Percentiles rank a stretch among this genome's conserved stretches.
Evolutionary conservation across 2,329 filamentous ascomycete species (phyloP).

Genomic region (Madurella mycetomatis): DNA sequence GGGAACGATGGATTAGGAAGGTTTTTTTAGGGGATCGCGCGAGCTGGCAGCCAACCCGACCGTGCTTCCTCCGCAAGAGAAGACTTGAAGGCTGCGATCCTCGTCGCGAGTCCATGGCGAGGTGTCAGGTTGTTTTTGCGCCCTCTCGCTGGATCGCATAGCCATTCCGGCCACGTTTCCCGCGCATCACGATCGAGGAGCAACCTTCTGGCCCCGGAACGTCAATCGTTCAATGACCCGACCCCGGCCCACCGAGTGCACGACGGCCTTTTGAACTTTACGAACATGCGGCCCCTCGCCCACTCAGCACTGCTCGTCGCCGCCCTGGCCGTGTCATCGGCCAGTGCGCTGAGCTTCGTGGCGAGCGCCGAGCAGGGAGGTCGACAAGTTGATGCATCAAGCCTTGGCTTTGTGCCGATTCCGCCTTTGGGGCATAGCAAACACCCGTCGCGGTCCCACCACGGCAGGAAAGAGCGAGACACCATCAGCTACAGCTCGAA

Average conservation of each 20-base stretch:
- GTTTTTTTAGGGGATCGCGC: slow-evolving; percentile 3
- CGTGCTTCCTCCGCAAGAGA: background rate
- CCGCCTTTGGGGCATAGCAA: slow-evolving; percentile 17
- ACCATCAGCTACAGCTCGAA: slow-evolving; percentile 25
- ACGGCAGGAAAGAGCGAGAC: slow-evolving; percentile 10
- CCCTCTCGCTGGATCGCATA: no score
- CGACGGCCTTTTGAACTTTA: background rate
- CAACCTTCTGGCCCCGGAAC: background rate
- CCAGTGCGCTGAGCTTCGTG: slow-evolving; percentile 19
- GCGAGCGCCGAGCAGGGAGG: slow-evolving; percentile 18
- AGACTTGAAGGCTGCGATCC: background rate
- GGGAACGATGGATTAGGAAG: slow-evolving; percentile 12
- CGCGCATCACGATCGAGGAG: background rate
- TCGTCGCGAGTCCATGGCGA: background rate
- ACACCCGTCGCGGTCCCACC: slow-evolving; percentile 5
- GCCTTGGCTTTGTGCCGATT: slow-evolving; percentile 17
- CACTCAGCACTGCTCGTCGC: slow-evolving; percentile 12
- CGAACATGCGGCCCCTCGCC: slow-evolving; percentile 19
- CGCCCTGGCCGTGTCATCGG: slow-evolving; percentile 12
- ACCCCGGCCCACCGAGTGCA: background rate
- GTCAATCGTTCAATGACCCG: background rate
- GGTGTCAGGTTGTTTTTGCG: background rate
- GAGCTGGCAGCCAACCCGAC: background rate
- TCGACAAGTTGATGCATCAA: slow-evolving; percentile 13
- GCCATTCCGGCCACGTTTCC: background rate